Evolutionary conservation across 2,329 filamentous ascomycete species (phyloP).

Genomic region (Botrytis tulipae): DNA sequence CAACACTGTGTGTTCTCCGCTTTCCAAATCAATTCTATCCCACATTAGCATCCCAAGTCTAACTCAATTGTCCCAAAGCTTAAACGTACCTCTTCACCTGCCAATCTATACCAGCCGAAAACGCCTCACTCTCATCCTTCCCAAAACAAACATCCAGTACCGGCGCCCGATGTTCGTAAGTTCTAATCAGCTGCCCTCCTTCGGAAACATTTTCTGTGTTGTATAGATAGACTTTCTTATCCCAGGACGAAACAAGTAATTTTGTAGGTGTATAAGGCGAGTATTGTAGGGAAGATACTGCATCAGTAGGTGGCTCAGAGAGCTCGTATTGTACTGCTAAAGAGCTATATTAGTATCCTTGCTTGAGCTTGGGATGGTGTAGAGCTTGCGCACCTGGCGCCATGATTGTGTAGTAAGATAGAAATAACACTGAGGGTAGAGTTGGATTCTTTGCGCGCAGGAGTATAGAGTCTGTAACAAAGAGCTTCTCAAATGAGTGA

Average conservation of each 20-base stretch:
- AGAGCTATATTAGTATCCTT: neutral
- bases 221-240: slow-evolving; percentile 88
- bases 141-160: slow-evolving; percentile 93
- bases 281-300: slow-evolving; percentile 83
- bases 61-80: neutral
- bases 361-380: slow-evolving; percentile 17
- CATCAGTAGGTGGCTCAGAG: slow-evolving; percentile 77
- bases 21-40: slow-evolving; percentile 65
- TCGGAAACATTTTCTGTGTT: slow-evolving; percentile 58
- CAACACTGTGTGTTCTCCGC: slow-evolving; percentile 69
- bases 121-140: slow-evolving; percentile 76
- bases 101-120: slow-evolving; percentile 82
- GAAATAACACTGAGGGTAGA: neutral
- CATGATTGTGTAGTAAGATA: slow-evolving; percentile 18
- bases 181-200: slow-evolving; percentile 61
- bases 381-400: slow-evolving; percentile 39
- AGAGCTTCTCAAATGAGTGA: neutral
- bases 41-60: slow-evolving; percentile 22
- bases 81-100: slow-evolving; percentile 67
- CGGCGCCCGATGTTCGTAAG: slow-evolving; percentile 78
- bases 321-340: slow-evolving; percentile 77
- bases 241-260: slow-evolving; percentile 92
- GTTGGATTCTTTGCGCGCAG: neutral
- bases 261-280: slow-evolving; percentile 71
- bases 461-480: neutral